Evolutionary conservation across 805 yeast genomes (phyloP), one percentile per base, ranked within the genome.

Genomic region (Metschnikowia kofuensis): DNA sequence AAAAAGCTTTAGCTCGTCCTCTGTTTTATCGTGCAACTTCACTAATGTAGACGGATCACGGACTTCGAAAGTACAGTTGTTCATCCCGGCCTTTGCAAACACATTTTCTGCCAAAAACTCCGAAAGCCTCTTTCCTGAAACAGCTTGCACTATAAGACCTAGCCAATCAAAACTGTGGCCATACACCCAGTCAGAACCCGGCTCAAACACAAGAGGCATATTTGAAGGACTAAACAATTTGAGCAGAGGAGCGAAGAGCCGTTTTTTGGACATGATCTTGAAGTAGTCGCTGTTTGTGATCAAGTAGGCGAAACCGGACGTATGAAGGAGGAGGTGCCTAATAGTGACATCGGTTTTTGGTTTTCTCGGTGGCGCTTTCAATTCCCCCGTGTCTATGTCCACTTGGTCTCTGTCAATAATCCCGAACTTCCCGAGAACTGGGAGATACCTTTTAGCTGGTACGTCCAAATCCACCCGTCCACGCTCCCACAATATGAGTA

Each of bases 81-180:
- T 47, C 71, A 72, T 69, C 1, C 69, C 75, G 12, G 64, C 60
- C 12, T 68, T 69, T 28, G 64, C 64, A 51, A 72, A 72, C 1
- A 73, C 50, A 21, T 59, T 50, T 38, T 63, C 56, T 28, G 64
- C 51, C 35, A 72, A 54, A 49, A 60, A 72, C 13, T 62, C 64
- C 1, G 74, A 69, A 13, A 73, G 54, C 28, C 46, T 56, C 52
- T 60, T 46, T 1, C 74, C 74, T 2, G 72, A 51, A 6, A 73
- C 53, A 15, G 58, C 62, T 50, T 70, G 67, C 26, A 73, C 58
- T 6, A 72, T 52, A 27, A 67, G 54, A 4, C 77, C 77, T 6
- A 67, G 62, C 70, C 74, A 68, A 51, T 73, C 77, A 27, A 58
- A 55, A 36, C 65, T 62, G 46, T 66, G 67, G 8, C 77, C 77